Conservation (phyloP, 2,329 filamentous ascomycete genomes). For the Trichoderma sp. region DNA sequence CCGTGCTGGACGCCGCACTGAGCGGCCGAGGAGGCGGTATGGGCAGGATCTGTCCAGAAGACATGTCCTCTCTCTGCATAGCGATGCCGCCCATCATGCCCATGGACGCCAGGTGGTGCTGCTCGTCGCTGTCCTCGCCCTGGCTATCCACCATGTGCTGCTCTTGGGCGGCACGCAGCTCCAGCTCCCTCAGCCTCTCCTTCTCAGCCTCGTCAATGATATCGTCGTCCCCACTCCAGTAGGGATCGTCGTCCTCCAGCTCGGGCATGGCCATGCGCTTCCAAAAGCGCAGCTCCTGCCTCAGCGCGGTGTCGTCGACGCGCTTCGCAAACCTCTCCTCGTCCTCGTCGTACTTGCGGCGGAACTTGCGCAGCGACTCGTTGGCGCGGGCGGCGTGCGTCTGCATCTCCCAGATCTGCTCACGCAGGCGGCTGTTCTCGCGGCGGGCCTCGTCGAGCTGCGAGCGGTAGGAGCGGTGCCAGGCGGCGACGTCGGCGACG, state of each 20-base stretch:
- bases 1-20: constrained; percentile 43
- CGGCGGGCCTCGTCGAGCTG: constrained; percentile 64
- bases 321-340: constrained; percentile 51
- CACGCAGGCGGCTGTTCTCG: constrained; percentile 60
- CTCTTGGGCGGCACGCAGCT: constrained; percentile 43
- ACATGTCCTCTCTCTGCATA: constrained; percentile 40
- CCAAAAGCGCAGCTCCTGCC: constrained; percentile 63
- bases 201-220: constrained; percentile 60
- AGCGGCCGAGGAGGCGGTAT: constrained; percentile 35
- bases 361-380: constrained; percentile 54
- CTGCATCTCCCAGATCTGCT: constrained; percentile 67
- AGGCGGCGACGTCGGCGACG: constrained; percentile 57
- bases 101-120: constrained; percentile 24
- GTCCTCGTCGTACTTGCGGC: constrained; percentile 55
- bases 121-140: constrained; percentile 35
- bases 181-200: constrained; percentile 49
- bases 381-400: constrained; percentile 57
- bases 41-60: constrained; percentile 27
- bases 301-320: constrained; percentile 49
- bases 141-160: constrained; percentile 33
- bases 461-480: constrained; percentile 63
- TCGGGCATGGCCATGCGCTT: constrained; percentile 64
- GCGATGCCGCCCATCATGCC: constrained; percentile 37
- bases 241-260: constrained; percentile 56
- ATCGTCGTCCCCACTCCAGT: constrained; percentile 64